A percentile compares a stretch with the other conserved stretches of the same genome.
These are phyloP conservation scores for Elaeis oleifera DNA, from an alignment of 202 grass and related monocot genomes.

Conservation along the genomic window DNA sequence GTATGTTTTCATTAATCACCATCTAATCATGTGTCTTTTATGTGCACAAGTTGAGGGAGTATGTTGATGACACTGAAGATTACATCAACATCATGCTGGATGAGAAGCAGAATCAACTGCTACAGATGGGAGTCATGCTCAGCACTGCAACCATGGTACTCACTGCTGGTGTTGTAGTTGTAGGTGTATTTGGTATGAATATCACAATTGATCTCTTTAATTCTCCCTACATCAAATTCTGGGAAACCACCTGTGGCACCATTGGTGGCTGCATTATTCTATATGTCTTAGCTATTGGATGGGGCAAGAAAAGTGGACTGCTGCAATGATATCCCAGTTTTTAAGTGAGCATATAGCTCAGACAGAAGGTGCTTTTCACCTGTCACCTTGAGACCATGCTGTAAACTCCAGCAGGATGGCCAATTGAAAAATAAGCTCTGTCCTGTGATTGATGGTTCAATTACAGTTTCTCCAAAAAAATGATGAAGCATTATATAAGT, in stretches of 20 bases:
- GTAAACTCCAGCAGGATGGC: no score
- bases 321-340: constrained; percentile 39
- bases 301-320: constrained; percentile 68
- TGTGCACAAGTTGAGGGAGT: constrained; percentile 28
- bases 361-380: no score
- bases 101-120: constrained; percentile 77
- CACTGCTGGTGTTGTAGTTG: constrained; percentile 66
- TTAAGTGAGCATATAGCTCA: not conserved
- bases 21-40: no score
- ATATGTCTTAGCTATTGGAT: constrained; percentile 62
- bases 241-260: constrained; percentile 62
- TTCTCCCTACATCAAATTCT: constrained; percentile 36
- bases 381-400: no score
- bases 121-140: constrained; percentile 82
- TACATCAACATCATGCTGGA: constrained; percentile 92
- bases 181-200: constrained; percentile 88
- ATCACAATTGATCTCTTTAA: constrained; percentile 54
- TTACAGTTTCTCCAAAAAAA: no score
- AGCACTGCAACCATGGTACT: constrained; percentile 56
- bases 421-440: no score
- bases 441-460: no score
- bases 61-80: constrained; percentile 69
- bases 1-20: no score
- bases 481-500: no score
- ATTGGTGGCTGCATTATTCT: constrained; percentile 50